A percentile compares a stretch with the other conserved stretches of the same genome.
phyloP scores from a whole-genome alignment of 495 filamentous ascomycete genomes.

The Aspergillus taichungensis region DNA sequence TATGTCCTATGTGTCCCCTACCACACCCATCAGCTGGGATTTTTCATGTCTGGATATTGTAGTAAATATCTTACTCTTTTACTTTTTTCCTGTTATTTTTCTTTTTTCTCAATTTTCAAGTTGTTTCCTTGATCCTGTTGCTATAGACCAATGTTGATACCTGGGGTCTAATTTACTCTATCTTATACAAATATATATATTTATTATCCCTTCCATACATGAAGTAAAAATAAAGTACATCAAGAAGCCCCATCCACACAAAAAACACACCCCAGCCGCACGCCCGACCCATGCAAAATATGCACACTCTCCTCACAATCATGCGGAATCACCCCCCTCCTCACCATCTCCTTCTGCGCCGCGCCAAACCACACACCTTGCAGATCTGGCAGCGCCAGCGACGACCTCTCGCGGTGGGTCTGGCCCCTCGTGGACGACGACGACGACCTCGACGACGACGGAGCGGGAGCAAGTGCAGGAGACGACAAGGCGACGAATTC shows the following conservation, averaged over 20 bases:
- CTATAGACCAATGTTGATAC: neutral
- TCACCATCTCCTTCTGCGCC: conserved; percentile 15
- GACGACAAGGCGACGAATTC: conserved; percentile 10
- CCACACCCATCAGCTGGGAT: too few relatives aligned
- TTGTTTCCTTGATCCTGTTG: neutral
- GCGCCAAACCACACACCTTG: conserved; percentile 22
- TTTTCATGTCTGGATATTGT: too few relatives aligned
- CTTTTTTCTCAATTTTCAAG: neutral
- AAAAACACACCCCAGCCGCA: conserved; percentile 14
- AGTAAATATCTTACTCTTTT: neutral
- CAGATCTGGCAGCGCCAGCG: conserved; percentile 4
- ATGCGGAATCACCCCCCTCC: conserved; percentile 20
- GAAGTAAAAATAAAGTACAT: too few relatives aligned
- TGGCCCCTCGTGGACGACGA: neutral
- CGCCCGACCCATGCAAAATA: conserved; percentile 15
- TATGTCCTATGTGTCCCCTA: too few relatives aligned
- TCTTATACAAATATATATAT: too few relatives aligned
- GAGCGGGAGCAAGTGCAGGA: too few relatives aligned
- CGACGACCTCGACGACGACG: too few relatives aligned
- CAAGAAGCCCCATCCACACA: conserved; percentile 6
- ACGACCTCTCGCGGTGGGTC: neutral
- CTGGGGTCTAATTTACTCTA: too few relatives aligned
- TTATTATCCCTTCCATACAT: too few relatives aligned
- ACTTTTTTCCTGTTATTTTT: neutral
- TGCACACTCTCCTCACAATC: conserved; percentile 11